These are phyloP conservation scores for Actinomortierella ambigua DNA, from an alignment of 371 early-diverging fungal species.

Conservation along the genomic window DNA sequence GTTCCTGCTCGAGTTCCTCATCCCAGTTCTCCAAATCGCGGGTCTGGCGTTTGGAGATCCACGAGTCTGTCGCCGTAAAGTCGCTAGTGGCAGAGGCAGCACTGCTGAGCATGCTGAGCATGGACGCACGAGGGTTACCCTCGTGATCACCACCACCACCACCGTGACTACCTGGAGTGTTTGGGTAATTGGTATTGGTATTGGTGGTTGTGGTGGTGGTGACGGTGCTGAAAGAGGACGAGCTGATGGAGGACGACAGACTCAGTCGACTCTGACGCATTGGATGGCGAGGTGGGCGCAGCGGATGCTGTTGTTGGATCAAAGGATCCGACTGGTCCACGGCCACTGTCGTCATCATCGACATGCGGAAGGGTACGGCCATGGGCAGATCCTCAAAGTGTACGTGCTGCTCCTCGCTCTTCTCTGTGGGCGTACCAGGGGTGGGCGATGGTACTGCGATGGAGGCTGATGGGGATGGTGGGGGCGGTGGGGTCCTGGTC, in stretches of 20 bases:
- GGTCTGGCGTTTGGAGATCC: conserved; percentile 31
- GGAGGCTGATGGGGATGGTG: too few relatives aligned
- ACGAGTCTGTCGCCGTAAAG: conserved; percentile 32
- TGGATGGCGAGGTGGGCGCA: conserved; percentile 37
- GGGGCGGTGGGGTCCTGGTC: too few relatives aligned
- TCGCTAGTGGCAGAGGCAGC: conserved; percentile 19
- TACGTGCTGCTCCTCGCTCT: conserved; percentile 37
- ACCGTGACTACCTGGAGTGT: too few relatives aligned
- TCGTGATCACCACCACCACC: too few relatives aligned
- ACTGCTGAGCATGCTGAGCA: too few relatives aligned
- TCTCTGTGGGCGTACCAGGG: too few relatives aligned
- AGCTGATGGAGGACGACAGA: conserved; percentile 18
- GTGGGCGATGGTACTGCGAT: too few relatives aligned
- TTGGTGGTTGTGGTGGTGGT: too few relatives aligned
- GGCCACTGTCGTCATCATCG: conserved; percentile 44
- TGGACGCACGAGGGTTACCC: too few relatives aligned
- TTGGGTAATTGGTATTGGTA: too few relatives aligned
- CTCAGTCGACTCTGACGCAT: conserved; percentile 42
- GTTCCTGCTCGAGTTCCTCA: conserved; percentile 4
- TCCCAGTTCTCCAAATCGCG: conserved; percentile 42
- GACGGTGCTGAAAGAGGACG: background rate
- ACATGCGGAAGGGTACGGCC: conserved; percentile 41
- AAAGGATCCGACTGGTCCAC: conserved; percentile 17
- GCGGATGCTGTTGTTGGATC: conserved; percentile 8
- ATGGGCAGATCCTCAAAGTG: conserved; percentile 39